Percentiles rank a stretch among this genome's conserved stretches.
phyloP scores from a whole-genome alignment of 2,329 filamentous ascomycete genomes.

The Pestalotiopsis sp. region DNA sequence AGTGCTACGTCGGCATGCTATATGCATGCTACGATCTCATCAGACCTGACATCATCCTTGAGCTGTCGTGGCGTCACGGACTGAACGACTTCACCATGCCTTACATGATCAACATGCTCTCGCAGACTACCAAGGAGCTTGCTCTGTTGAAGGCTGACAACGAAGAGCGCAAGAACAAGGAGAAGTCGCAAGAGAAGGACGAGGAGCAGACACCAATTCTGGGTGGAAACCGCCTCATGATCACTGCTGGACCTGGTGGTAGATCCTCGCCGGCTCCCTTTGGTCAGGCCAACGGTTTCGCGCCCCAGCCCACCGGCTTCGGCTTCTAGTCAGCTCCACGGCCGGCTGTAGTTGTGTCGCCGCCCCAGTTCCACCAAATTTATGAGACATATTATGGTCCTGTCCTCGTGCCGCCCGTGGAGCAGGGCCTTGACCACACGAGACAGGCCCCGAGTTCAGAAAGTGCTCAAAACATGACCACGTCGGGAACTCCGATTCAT shows the following conservation, averaged over 20 bases:
- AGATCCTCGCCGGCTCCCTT: conserved; percentile 68
- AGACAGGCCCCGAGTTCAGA: neutral
- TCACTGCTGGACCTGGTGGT: conserved; percentile 81
- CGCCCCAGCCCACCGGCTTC: conserved; percentile 84
- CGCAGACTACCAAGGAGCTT: conserved; percentile 87
- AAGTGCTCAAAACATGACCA: neutral
- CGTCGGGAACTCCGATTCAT: neutral
- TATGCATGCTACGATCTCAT: conserved; percentile 99
- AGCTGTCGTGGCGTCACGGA: conserved; percentile 95
- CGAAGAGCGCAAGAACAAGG: conserved; percentile 84
- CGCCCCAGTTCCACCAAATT: neutral
- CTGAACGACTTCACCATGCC: conserved; percentile 98
- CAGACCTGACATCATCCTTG: conserved; percentile 87
- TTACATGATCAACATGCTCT: conserved; percentile 98
- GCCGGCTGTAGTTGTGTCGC: conserved; percentile 19
- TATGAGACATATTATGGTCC: neutral
- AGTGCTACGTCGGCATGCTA: conserved; percentile 99
- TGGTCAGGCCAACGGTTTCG: conserved; percentile 83
- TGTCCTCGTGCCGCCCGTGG: neutral
- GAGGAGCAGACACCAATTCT: conserved; percentile 95
- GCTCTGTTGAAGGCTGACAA: conserved; percentile 90
- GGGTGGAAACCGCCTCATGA: conserved; percentile 86
- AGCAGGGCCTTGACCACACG: neutral
- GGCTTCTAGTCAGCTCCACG: conserved; percentile 49
- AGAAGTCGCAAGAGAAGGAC: conserved; percentile 74